phyloP scores from a whole-genome alignment of 192 early-diverging fungal species.

The Backusella westeae region DNA sequence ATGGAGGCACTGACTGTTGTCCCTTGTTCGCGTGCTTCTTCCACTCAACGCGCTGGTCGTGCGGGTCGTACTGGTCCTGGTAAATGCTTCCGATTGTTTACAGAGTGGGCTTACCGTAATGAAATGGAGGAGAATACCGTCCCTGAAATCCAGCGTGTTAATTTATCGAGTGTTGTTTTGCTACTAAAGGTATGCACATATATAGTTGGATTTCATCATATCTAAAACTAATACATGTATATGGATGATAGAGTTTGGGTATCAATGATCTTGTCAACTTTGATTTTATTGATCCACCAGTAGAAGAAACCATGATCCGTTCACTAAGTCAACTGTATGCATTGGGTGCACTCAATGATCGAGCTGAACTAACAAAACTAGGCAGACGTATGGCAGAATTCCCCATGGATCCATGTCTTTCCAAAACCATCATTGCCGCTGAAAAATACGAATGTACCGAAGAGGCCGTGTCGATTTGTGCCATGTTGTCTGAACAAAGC shows the following conservation, averaged over 20 bases:
- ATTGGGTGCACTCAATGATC: slow-evolving; percentile 88
- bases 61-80: slow-evolving; percentile 96
- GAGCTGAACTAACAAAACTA: slow-evolving; percentile 92
- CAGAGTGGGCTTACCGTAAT: slow-evolving; percentile 85
- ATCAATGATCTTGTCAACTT: slow-evolving; percentile 97
- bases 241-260: slow-evolving; percentile 66
- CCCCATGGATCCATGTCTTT: slow-evolving; percentile 94
- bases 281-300: slow-evolving; percentile 98
- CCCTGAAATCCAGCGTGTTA: slow-evolving; percentile 97
- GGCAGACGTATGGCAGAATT: slow-evolving; percentile 99
- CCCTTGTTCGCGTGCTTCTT: slow-evolving; percentile 92
- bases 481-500: slow-evolving; percentile 87
- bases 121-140: slow-evolving; percentile 94
- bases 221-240: not conserved
- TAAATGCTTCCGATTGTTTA: slow-evolving; percentile 96
- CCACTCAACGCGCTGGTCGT: slow-evolving; percentile 91
- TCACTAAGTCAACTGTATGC: slow-evolving; percentile 92
- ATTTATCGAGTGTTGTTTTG: slow-evolving; percentile 87
- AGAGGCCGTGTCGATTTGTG: slow-evolving; percentile 88
- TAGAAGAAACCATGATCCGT: slow-evolving; percentile 86
- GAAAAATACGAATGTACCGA: slow-evolving; percentile 95
- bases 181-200: slow-evolving; percentile 66
- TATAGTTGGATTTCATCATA: not conserved
- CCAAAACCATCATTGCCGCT: slow-evolving; percentile 86
- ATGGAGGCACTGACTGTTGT: slow-evolving; percentile 98